Evolutionary conservation across 2,329 filamentous ascomycete species (phyloP).

Genomic region (Paecilomyces dactylethromorphus): DNA sequence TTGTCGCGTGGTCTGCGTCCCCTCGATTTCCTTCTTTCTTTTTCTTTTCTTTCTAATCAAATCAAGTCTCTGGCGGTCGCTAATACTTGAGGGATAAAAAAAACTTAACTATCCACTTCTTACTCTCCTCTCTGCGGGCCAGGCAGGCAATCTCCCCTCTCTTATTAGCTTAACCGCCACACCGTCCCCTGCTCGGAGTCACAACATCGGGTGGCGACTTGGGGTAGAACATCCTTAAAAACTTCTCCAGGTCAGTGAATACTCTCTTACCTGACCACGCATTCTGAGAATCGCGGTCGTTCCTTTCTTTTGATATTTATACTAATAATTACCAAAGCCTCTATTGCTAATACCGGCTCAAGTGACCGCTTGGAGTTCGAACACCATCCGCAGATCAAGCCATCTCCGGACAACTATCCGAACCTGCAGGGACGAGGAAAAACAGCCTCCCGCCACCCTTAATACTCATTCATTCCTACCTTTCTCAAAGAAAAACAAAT

Average conservation of each 20-base stretch:
- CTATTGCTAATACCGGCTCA: neutral
- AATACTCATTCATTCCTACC: neutral
- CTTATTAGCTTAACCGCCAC: neutral
- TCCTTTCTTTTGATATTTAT: neutral
- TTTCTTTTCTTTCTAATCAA: neutral
- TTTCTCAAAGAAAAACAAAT: neutral
- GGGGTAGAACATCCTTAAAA: neutral
- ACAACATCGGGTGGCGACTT: neutral
- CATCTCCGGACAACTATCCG: neutral
- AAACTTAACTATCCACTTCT: neutral
- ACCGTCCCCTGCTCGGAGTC: neutral
- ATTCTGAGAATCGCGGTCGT: neutral
- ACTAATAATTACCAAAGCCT: neutral
- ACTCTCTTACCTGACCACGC: neutral
- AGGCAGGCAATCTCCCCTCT: neutral
- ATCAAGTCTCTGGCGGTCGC: neutral
- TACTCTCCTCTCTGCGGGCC: neutral
- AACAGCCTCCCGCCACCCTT: neutral
- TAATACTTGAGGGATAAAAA: neutral
- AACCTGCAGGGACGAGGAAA: neutral
- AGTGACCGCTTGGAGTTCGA: too few species aligned
- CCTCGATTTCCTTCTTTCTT: neutral
- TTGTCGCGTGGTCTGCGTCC: neutral
- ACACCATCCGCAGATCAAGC: neutral
- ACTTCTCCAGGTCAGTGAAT: neutral